phyloP scores from a whole-genome alignment of 2,329 filamentous ascomycete genomes.

The Neofusicoccum sp. region DNA sequence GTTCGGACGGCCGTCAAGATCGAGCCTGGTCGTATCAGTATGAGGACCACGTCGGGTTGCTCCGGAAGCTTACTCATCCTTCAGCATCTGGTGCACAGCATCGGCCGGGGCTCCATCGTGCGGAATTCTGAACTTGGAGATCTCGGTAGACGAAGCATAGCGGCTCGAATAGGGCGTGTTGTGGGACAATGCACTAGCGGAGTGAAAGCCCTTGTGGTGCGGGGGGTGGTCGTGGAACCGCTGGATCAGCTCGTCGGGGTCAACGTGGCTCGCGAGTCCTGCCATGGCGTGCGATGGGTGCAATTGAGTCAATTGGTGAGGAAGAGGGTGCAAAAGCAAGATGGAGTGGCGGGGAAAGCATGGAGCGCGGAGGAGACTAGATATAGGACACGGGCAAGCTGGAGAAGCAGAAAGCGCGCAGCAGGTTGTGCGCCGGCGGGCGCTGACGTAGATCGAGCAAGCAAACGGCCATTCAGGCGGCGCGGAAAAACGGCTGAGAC shows the following conservation, averaged over 20 bases:
- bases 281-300: not conserved
- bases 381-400: not conserved
- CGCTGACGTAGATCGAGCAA: constrained; percentile 8
- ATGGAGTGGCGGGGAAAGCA: not conserved
- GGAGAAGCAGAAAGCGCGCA: not conserved
- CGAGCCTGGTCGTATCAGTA: constrained; percentile 36
- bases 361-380: not conserved
- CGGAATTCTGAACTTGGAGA: constrained; percentile 61
- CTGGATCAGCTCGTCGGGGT: constrained; percentile 54
- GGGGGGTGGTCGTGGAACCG: constrained; percentile 49
- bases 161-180: constrained; percentile 57
- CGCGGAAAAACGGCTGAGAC: not conserved
- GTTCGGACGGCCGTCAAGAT: constrained; percentile 65
- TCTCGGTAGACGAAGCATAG: constrained; percentile 54
- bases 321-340: not conserved
- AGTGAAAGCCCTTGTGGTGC: constrained; percentile 38
- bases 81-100: constrained; percentile 61
- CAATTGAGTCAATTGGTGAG: not conserved
- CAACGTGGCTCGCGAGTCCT: constrained; percentile 39
- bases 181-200: constrained; percentile 47
- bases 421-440: not conserved
- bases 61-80: constrained; percentile 33
- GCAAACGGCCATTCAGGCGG: not conserved
- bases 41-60: too few species aligned
- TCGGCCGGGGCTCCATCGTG: constrained; percentile 59